phyloP scores from a whole-genome alignment of 176 grass and related monocot genomes.

The Pharus latifolius region DNA sequence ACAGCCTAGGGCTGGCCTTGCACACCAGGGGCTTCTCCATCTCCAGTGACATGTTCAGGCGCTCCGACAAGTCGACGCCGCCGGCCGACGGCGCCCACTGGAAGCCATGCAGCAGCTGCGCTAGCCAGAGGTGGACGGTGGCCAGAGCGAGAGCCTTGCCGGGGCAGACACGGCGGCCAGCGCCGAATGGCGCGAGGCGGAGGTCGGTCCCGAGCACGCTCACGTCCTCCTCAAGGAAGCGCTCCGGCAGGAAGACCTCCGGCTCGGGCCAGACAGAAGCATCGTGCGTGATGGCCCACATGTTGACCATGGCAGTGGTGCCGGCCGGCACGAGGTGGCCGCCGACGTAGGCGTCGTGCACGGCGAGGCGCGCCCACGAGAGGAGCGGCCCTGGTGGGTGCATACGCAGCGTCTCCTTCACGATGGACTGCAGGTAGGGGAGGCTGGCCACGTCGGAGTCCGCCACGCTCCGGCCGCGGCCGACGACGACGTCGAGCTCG shows the following conservation, averaged over 20 bases:
- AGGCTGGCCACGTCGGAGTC: conserved; percentile 49
- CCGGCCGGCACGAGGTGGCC: conserved; percentile 55
- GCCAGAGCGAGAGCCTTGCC: conserved; percentile 64
- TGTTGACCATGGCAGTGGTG: conserved; percentile 90
- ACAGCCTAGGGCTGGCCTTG: conserved; percentile 24
- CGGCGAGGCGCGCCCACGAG: conserved; percentile 70
- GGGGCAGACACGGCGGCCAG: conserved; percentile 60
- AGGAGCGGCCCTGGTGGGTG: conserved; percentile 78
- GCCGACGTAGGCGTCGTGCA: conserved; percentile 53
- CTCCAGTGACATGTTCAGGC: conserved; percentile 70
- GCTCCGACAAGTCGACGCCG: conserved; percentile 57
- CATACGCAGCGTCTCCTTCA: conserved; percentile 78
- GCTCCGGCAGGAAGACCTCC: conserved; percentile 41
- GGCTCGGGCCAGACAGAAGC: conserved; percentile 44
- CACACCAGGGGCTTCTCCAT: conserved; percentile 66
- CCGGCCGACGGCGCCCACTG: conserved; percentile 20
- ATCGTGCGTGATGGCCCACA: conserved; percentile 85
- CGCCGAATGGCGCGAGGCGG: conserved; percentile 62
- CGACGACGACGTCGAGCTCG: conserved; percentile 44
- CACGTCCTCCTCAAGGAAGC: conserved; percentile 55
- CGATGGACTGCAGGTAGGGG: conserved; percentile 51
- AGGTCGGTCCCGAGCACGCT: conserved; percentile 62
- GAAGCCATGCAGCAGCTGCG: conserved; percentile 51
- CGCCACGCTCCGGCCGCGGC: conserved; percentile 2
- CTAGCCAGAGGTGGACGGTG: conserved; percentile 64